A percentile compares a stretch with the other conserved stretches of the same genome.
These are phyloP conservation scores for Bjerkandera adusta DNA, from an alignment of 1,284 basidiomycete species.

Conservation along the genomic window DNA sequence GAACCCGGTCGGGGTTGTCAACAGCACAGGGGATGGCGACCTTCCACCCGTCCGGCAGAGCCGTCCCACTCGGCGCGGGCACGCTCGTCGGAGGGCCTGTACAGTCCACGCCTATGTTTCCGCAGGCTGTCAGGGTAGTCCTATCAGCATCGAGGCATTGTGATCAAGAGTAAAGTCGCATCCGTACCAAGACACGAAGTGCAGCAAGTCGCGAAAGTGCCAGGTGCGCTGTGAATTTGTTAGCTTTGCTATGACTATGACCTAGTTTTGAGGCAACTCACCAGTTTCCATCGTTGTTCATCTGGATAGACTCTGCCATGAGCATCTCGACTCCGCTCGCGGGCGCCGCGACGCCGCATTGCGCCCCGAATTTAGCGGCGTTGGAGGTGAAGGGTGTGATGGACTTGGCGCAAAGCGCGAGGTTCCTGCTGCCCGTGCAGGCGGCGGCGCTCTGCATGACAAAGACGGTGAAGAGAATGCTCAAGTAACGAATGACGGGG, in stretches of 20 bases:
- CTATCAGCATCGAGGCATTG: neutral
- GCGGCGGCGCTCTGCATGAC: too few relatives aligned
- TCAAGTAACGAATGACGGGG: too few relatives aligned
- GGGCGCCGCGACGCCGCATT: conserved; percentile 8
- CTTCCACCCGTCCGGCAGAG: conserved; percentile 16
- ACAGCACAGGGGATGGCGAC: conserved; percentile 20
- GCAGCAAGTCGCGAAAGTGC: conserved; percentile 12
- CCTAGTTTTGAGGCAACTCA: neutral
- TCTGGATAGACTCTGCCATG: conserved; percentile 11
- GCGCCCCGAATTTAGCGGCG: conserved; percentile 5
- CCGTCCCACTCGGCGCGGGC: neutral
- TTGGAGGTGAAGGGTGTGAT: conserved; percentile 12
- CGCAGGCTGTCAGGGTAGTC: conserved; percentile 5
- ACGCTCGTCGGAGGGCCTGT: conserved; percentile 4
- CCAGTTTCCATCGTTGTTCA: conserved; percentile 11
- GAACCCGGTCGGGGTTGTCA: conserved; percentile 22
- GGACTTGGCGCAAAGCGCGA: conserved; percentile 12
- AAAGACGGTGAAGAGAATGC: too few relatives aligned
- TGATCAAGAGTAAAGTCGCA: neutral
- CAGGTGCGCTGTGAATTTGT: conserved; percentile 4
- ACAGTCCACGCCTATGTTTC: conserved; percentile 12
- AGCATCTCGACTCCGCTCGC: conserved; percentile 6
- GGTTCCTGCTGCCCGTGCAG: conserved; percentile 11
- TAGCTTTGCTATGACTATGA: neutral
- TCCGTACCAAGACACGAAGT: conserved; percentile 10